Conservation (phyloP, 495 filamentous ascomycete genomes). For the Chaetomidium leptoderma region DNA sequence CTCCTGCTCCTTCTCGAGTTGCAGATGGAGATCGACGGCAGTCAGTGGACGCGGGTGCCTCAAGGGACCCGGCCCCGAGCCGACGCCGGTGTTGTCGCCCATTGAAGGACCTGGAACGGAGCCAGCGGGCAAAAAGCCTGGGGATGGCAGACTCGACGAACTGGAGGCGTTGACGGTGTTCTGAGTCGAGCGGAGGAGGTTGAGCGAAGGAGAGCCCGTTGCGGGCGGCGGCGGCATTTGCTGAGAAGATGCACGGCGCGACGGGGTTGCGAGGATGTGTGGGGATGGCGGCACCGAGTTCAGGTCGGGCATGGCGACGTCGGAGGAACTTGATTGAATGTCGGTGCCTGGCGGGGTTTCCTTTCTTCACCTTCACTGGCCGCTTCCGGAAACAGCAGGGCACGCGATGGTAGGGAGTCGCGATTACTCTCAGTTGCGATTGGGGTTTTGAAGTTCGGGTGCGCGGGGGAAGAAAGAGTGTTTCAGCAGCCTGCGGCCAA, state of each 20-base stretch:
- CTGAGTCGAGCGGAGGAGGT: constrained; percentile 54
- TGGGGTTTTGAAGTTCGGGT: too few species aligned
- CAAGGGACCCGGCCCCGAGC: constrained; percentile 61
- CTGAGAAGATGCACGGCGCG: constrained; percentile 33
- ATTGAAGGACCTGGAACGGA: constrained; percentile 48
- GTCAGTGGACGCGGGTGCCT: constrained; percentile 82
- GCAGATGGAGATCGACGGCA: constrained; percentile 76
- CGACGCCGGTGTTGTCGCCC: constrained; percentile 54
- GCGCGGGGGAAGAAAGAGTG: constrained; percentile 3
- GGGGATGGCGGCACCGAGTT: constrained; percentile 57
- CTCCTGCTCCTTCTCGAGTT: constrained; percentile 91
- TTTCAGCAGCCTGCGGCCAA: constrained; percentile 16
- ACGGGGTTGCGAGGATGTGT: constrained; percentile 35
- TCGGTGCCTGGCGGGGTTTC: neutral
- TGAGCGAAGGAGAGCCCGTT: constrained; percentile 36
- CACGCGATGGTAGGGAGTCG: too few species aligned
- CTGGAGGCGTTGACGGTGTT: constrained; percentile 43
- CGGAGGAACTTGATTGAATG: neutral
- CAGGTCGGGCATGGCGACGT: constrained; percentile 50
- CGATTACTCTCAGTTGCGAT: too few species aligned
- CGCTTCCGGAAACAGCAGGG: too few species aligned
- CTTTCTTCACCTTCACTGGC: too few species aligned
- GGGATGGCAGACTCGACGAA: constrained; percentile 27
- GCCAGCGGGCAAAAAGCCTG: constrained; percentile 11
- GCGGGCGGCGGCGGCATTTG: constrained; percentile 32